Evolutionary conservation across 441 rosid species (phyloP).

Genomic region (Mallotus japonicus): DNA sequence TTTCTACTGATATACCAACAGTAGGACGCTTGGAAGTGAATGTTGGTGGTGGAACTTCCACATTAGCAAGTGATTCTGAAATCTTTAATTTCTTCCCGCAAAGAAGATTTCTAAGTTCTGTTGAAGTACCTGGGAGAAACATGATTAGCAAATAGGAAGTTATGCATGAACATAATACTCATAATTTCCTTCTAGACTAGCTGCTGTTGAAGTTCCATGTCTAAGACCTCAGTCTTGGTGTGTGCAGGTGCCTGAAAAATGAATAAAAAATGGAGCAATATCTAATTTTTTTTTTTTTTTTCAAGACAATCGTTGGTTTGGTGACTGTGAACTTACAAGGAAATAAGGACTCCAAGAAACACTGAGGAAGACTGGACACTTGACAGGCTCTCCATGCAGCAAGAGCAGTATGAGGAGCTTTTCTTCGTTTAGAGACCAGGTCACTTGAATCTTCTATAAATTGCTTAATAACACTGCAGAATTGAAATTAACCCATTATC

Average conservation of each 20-base stretch:
- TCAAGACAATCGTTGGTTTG: background rate
- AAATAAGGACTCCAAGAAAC: slow-evolving; percentile 56
- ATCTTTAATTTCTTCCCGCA: slow-evolving; percentile 25
- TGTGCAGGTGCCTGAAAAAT: background rate
- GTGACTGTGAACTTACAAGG: slow-evolving; percentile 49
- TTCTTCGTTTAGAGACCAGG: slow-evolving; percentile 57
- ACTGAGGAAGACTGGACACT: slow-evolving; percentile 34
- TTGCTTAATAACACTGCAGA: slow-evolving; percentile 55
- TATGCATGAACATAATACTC: background rate
- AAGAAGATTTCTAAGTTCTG: slow-evolving; percentile 43
- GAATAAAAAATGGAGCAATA: too few relatives aligned
- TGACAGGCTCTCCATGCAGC: slow-evolving; percentile 45
- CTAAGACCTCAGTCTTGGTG: background rate
- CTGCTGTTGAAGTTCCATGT: background rate
- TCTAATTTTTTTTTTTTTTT: background rate
- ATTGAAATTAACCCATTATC: slow-evolving; percentile 19
- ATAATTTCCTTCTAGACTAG: background rate
- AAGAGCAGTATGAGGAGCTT: slow-evolving; percentile 39
- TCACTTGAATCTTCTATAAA: slow-evolving; percentile 56
- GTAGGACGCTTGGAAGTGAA: slow-evolving; percentile 22
- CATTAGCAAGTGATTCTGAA: slow-evolving; percentile 11
- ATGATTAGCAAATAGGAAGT: slow-evolving; percentile 23
- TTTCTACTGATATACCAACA: slow-evolving; percentile 6
- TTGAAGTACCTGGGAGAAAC: slow-evolving; percentile 41
- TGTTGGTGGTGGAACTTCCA: slow-evolving; percentile 28